Evolutionary conservation across 306 rosid species (phyloP), one percentile per base, ranked within the genome.

Genomic region (Neltuma alba): DNA sequence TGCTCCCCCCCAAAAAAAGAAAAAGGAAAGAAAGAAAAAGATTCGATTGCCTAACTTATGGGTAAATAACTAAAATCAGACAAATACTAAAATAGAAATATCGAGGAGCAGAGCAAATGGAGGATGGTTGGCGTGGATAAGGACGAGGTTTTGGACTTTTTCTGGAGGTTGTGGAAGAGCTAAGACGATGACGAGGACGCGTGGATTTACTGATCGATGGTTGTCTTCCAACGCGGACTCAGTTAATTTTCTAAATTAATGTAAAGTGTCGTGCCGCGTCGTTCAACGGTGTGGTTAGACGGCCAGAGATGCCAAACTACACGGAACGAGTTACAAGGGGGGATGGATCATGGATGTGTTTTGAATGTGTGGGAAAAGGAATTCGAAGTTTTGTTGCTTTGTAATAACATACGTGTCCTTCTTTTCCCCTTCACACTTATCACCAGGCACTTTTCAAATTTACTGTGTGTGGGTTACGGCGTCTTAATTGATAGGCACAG

Each of bases 41-140:
- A 67, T 37, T 10, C 33, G 31, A 38, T 9, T 66, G 9, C 52
- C n/a, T 5, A 38, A 1, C 7, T 5, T 13, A 47, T 13, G 13
- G 25, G 30, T 23, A 9, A 57, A 9, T 40, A 41, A 6, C 21
- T 4, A 68, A 68, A 41, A 11, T 40, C 30, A 41, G 20, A 68
- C 21, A 6, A 31, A 2, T 13, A 15, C 33, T 61, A n/a, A 38
- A 66, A 0, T n/a, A 66, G 50, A 38, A 38, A 38, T 37, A 21
- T n/a, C 61, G 71, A 74, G 79, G 71, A 23, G 81, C n/a, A 30
- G 66, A 6, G n/a, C 5, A 60, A 28, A 28, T 12, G n/a, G 66
- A 60, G 66, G 62, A 23, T 27, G 64, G 18, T 12, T 58, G 64
- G 34, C 67, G 75, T 27, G 87, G 88, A 88, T 90, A 82, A 88